Percentiles rank a stretch among this genome's conserved stretches.
Evolutionary conservation across 148 eudicot species (phyloP).

Genomic region (Linanthus parryae): DNA sequence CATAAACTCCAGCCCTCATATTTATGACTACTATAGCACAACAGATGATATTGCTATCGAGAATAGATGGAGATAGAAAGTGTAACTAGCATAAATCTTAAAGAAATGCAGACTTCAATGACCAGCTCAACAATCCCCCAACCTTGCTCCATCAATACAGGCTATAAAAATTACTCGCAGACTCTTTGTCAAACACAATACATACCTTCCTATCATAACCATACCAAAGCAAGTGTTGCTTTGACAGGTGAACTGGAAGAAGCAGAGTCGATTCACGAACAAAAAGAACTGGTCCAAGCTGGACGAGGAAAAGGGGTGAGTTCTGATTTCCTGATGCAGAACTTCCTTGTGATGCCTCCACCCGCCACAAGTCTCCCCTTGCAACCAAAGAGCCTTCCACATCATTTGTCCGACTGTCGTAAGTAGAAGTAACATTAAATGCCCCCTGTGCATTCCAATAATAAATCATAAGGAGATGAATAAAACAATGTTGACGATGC

Average conservation of each 20-base stretch:
- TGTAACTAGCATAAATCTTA: too few species aligned
- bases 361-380: constrained; percentile 92
- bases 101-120: too few species aligned
- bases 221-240: constrained; percentile 96
- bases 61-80: too few species aligned
- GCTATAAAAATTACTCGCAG: too few species aligned
- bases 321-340: constrained; percentile 65
- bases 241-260: constrained; percentile 88
- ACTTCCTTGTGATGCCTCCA: constrained; percentile 86
- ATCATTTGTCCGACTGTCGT: constrained; percentile 76
- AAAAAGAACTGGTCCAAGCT: constrained; percentile 94
- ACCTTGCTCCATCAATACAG: too few species aligned
- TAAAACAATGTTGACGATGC: not conserved
- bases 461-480: constrained; percentile 3
- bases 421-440: constrained; percentile 67
- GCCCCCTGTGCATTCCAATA: constrained; percentile 48
- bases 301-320: constrained; percentile 84
- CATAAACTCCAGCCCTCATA: too few species aligned
- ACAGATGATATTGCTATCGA: too few species aligned
- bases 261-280: constrained; percentile 92
- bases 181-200: not conserved
- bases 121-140: too few species aligned
- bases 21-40: too few species aligned
- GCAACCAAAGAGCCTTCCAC: constrained; percentile 81
- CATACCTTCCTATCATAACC: constrained; percentile 97